Base-by-base conservation (phyloP, 2,329 filamentous ascomycete species). In the Dryadomyces quercus-mongolicae region DNA sequence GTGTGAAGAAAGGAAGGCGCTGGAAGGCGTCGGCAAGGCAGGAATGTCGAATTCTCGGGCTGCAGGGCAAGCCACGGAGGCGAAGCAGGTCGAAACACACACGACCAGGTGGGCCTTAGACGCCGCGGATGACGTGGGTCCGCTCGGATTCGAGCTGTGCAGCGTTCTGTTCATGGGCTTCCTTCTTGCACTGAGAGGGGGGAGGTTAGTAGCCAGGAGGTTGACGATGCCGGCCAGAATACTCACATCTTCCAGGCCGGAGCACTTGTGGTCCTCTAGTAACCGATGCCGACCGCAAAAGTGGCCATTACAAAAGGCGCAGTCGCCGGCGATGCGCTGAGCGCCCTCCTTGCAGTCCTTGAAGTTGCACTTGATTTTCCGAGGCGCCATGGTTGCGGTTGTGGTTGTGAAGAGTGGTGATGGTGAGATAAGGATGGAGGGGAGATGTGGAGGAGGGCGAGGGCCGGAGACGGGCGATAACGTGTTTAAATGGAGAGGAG, bases 231-330 rank as follows among this genome's bases (percentile, higher is more conserved):
- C n/a, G n/a, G n/a, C n/a, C n/a, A n/a, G 22, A n/a, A 12, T 3
- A 1, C 82, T 74, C 74, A 85, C 82, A 72, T 95, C 88, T 75
- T 97, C 93, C 55, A 98, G 76, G 44, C 90, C 90, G 60, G 81
- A 82, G 74, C 93, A 98, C 73, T 88, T 88, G 74, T 98, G 93
- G 63, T 92, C 88, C 71, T 98, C 93, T 60, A 97, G 72, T 72
- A 97, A 80, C 55, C 93, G 81, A 72, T 98, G 93, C 74, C 90
- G 95, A 63, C 88, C 88, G 72, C 93, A 98, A 76, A 88, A 97
- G 68, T 94, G 88, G 48, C 91, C 90, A 54, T 85, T 77, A 75
- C 93, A 98, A 76, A 97, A 97, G 58, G 84, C 85, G 72, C 93
- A 98, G 74, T 97, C 92, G 54, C 93, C 93, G 56, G 96, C 88